Base-by-base conservation (phyloP, 257 asterid species). In the Gentiana macrophylla region DNA sequence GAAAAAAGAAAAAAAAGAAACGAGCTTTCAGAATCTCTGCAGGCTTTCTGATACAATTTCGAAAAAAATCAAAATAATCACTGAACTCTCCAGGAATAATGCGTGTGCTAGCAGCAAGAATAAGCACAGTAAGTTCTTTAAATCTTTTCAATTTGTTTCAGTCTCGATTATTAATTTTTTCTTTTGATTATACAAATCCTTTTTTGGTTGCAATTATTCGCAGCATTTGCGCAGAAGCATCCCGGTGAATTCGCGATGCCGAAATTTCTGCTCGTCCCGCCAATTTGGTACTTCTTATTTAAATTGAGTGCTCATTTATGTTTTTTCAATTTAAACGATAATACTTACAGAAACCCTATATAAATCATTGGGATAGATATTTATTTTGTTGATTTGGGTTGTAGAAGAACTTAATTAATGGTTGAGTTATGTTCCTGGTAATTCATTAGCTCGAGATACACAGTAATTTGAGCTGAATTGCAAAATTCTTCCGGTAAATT, bases 221-320 rank as follows among this genome's bases (percentile, higher is more conserved):
- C 85, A 86, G 94, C 55, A 64, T 60, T 47, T 86, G 36, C 66
- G 67, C 65, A 70, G 86, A 75, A 77, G 79, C 61, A 73, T 68
- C 49, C 78, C 76, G 6, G 70, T 62, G 52, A 70, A 55, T 70
- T 44, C 67, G 46, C 89, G 72, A 56, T 66, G 77, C 63, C 80
- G 81, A 37, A 63, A 70, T 12, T 75, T 77, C 61, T 83, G 81
- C 56, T 68, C 24, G 13, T 55, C 70, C 67, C 72, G 37, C 36
- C 71, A 62, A 62, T 63, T 68, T 64, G 91, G 94, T 75, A 54
- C 53, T 49, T 10, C 47, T 32, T 62, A 0, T 15, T 15, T 15
- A 24, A 32, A 52, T 41, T n/a, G 7, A 11, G 12, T 55, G 9
- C 10, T 59, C 37, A 0, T 32, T 36, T 38, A 1, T 33, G 32